Conservation (phyloP, 306 rosid species). For the Castanea sativa region DNA sequence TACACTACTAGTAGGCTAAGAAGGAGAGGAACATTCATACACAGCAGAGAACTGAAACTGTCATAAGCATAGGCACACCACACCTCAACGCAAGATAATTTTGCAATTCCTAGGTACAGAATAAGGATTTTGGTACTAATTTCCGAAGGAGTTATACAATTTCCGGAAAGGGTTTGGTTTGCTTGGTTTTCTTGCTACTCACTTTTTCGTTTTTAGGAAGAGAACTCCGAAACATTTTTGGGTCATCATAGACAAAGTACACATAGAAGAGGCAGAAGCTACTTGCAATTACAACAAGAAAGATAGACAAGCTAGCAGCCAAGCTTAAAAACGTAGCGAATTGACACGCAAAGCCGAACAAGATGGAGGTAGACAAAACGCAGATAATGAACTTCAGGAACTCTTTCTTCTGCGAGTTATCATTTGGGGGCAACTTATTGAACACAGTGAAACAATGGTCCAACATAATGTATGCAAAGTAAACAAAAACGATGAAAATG, state of each 20-base stretch:
- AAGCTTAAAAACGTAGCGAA: constrained; percentile 1
- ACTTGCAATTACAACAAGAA: neutral
- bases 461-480: neutral
- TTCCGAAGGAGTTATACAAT: neutral
- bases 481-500: neutral
- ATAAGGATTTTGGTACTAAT: no score
- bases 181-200: neutral
- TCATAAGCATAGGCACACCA: neutral
- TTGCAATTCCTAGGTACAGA: no score
- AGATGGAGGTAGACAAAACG: neutral
- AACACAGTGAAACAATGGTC: neutral
- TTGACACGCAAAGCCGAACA: constrained; percentile 13
- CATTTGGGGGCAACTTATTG: neutral
- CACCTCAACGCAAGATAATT: no score
- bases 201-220: neutral
- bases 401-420: constrained; percentile 4
- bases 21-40: neutral
- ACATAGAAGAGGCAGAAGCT: constrained; percentile 15
- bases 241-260: constrained; percentile 7
- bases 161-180: neutral
- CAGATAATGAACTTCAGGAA: constrained; percentile 4
- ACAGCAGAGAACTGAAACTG: no score
- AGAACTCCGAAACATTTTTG: neutral
- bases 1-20: no score
- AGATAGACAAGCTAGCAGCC: neutral